phyloP scores from a whole-genome alignment of 2,329 filamentous ascomycete species.

The Claviceps capensis region DNA sequence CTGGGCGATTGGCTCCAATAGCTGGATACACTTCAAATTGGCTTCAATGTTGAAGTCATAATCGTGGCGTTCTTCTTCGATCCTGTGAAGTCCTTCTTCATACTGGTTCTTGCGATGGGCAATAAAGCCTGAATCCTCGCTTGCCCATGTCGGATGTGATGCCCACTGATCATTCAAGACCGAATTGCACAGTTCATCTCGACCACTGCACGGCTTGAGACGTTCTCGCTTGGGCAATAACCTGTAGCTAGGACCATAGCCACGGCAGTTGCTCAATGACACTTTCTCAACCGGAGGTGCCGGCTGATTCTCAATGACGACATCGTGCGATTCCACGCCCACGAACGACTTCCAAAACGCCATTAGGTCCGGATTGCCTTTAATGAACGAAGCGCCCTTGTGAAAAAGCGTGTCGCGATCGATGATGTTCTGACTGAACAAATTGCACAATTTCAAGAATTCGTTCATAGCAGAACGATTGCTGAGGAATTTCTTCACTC shows the following conservation, averaged over 20 bases:
- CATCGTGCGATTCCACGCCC: constrained; percentile 61
- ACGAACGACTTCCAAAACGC: constrained; percentile 78
- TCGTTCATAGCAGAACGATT: constrained; percentile 90
- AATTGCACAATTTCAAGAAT: constrained; percentile 91
- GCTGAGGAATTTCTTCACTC: constrained; percentile 88
- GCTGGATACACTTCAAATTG: constrained; percentile 86
- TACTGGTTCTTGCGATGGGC: constrained; percentile 93
- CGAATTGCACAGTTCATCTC: constrained; percentile 84
- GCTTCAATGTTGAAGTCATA: constrained; percentile 98
- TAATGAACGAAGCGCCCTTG: constrained; percentile 75
- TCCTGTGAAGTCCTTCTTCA: constrained; percentile 86
- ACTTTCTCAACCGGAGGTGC: constrained; percentile 66
- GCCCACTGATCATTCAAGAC: constrained; percentile 98
- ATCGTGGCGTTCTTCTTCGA: constrained; percentile 95
- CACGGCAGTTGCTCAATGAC: constrained; percentile 89
- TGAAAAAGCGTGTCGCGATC: constrained; percentile 71
- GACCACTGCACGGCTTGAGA: constrained; percentile 81
- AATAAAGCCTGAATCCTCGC: constrained; percentile 93
- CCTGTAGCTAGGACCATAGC: constrained; percentile 90
- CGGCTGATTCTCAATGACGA: constrained; percentile 65
- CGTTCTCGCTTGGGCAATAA: constrained; percentile 82
- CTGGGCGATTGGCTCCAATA: constrained; percentile 86
- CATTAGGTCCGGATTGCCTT: constrained; percentile 79
- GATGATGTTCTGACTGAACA: constrained; percentile 88
- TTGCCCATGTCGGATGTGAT: constrained; percentile 96